Conservation (phyloP, 2,329 filamentous ascomycete genomes). For the Cercospora canescens region DNA sequence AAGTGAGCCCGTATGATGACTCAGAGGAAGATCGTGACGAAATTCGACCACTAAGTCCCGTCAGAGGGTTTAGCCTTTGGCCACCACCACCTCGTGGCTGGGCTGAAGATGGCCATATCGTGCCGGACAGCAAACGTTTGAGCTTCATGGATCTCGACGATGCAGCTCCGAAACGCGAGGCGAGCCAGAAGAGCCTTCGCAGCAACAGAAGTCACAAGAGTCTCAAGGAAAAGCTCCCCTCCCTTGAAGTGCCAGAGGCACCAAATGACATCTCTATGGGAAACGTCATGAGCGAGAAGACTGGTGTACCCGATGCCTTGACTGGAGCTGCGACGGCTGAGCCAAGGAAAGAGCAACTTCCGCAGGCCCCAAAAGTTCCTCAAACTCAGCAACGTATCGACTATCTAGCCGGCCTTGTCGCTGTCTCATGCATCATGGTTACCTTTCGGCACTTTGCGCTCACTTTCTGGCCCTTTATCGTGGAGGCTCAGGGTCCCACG, state of each 20-base stretch:
- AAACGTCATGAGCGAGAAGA: conserved; percentile 14
- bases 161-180: background rate
- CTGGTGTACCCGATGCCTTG: conserved; percentile 23
- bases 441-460: conserved; percentile 48
- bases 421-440: conserved; percentile 46
- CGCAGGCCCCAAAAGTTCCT: conserved; percentile 17
- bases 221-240: conserved; percentile 3
- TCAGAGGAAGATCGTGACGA: conserved; percentile 10
- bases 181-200: conserved; percentile 2
- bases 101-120: background rate
- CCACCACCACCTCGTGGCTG: background rate
- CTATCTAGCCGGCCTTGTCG: conserved; percentile 49
- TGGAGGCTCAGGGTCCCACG: conserved; percentile 32
- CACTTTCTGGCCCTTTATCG: conserved; percentile 41
- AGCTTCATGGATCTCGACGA: conserved; percentile 24
- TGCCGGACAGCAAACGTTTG: conserved; percentile 3
- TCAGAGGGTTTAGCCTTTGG: conserved; percentile 4
- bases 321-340: conserved; percentile 19
- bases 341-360: conserved; percentile 20
- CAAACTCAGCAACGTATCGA: conserved; percentile 40
- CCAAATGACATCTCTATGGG: conserved; percentile 22
- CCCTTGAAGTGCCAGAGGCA: conserved; percentile 13
- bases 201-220: conserved; percentile 5
- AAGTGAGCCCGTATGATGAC: background rate
- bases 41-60: conserved; percentile 14